phyloP scores from a whole-genome alignment of 2,329 filamentous ascomycete genomes.

The Ascochyta clinopodiicola region DNA sequence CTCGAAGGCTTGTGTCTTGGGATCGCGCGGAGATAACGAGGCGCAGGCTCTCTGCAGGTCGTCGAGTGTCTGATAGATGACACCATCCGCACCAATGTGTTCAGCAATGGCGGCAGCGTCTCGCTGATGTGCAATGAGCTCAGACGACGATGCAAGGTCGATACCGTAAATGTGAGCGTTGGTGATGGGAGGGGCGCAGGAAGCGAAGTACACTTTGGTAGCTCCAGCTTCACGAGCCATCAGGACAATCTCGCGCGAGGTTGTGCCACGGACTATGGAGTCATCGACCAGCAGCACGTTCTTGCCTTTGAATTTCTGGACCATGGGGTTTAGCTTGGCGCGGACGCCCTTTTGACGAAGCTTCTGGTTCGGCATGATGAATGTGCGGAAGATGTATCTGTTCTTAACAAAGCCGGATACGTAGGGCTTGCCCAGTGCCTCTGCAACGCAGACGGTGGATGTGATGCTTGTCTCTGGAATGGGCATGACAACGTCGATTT shows the following conservation, averaged over 20 bases:
- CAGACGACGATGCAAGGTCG: slow-evolving; percentile 73
- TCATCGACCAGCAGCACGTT: slow-evolving; percentile 88
- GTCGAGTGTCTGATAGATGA: slow-evolving; percentile 78
- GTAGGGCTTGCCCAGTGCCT: slow-evolving; percentile 76
- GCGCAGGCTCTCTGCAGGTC: slow-evolving; percentile 83
- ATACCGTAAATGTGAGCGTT: slow-evolving; percentile 89
- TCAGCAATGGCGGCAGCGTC: slow-evolving; percentile 66
- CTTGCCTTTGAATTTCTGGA: slow-evolving; percentile 80
- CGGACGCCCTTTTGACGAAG: slow-evolving; percentile 84
- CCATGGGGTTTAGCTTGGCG: slow-evolving; percentile 87
- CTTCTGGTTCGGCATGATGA: slow-evolving; percentile 84
- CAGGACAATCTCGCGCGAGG: slow-evolving; percentile 75
- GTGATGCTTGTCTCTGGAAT: slow-evolving; percentile 85
- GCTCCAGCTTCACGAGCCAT: slow-evolving; percentile 89
- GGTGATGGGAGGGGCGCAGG: slow-evolving; percentile 81
- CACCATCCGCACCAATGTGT: slow-evolving; percentile 74
- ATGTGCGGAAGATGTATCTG: slow-evolving; percentile 85
- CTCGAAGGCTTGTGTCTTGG: slow-evolving; percentile 73
- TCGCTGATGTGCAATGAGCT: slow-evolving; percentile 74
- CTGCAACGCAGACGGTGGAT: slow-evolving; percentile 77
- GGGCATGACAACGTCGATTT: slow-evolving; percentile 85
- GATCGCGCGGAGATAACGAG: slow-evolving; percentile 68
- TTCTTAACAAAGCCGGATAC: slow-evolving; percentile 88
- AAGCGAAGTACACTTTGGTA: slow-evolving; percentile 80
- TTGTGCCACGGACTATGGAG: slow-evolving; percentile 86